A percentile compares a stretch with the other conserved stretches of the same genome.
Evolutionary conservation across 352 stramenopile genomes (phyloP).

Genomic region (Blastocystis sp.): DNA sequence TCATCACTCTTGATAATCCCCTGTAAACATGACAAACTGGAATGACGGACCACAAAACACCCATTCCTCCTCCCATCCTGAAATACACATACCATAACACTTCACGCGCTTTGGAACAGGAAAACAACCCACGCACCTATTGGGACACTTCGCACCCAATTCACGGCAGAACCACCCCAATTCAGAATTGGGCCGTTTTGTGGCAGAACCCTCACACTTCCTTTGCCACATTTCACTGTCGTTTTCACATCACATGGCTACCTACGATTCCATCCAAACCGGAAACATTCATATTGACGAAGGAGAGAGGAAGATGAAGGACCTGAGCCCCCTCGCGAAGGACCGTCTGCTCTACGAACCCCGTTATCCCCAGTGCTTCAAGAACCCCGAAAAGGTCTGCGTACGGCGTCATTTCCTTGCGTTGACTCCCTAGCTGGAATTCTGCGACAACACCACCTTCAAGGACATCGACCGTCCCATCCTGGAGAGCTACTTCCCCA

Average conservation of each 20-base stretch:
- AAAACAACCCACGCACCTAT: too few species aligned
- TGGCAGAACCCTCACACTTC: too few species aligned
- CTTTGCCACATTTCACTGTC: too few species aligned
- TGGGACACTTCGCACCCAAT: too few species aligned
- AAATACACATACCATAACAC: too few species aligned
- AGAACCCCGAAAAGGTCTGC: neutral
- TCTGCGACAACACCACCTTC: conserved; percentile 42
- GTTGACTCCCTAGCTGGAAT: neutral
- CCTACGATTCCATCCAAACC: conserved; percentile 34
- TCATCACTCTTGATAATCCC: too few species aligned
- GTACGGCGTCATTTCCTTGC: neutral
- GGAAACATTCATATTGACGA: conserved; percentile 57
- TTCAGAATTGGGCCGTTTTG: too few species aligned
- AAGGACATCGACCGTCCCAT: neutral
- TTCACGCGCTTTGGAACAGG: too few species aligned
- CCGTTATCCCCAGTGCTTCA: neutral
- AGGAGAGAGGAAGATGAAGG: neutral
- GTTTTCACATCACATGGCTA: neutral
- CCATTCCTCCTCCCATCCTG: too few species aligned
- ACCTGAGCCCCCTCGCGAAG: conserved; percentile 4
- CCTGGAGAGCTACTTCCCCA: conserved; percentile 40
- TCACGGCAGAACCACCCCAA: too few species aligned
- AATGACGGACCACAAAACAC: too few species aligned
- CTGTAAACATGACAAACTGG: too few species aligned
- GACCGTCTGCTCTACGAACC: conserved; percentile 9